These are phyloP conservation scores for Tetrastigma voinierianum DNA, from an alignment of 164 flowering plant species.

Conservation along the genomic window DNA sequence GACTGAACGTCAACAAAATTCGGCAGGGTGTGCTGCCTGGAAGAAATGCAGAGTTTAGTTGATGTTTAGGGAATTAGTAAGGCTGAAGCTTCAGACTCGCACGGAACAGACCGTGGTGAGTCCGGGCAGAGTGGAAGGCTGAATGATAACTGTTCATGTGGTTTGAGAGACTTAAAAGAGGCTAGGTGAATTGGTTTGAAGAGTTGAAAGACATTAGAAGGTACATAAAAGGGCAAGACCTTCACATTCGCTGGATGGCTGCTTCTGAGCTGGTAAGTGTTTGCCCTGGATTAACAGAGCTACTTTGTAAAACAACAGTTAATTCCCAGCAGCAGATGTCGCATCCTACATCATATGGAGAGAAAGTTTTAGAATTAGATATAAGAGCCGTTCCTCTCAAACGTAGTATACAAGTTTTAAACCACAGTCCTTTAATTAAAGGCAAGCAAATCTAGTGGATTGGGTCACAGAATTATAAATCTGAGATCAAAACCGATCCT, in stretches of 20 bases:
- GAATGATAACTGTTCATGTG: conserved; percentile 29
- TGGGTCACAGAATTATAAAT: too few relatives aligned
- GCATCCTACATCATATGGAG: too few relatives aligned
- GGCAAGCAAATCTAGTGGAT: too few relatives aligned
- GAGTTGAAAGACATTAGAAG: conserved; percentile 22
- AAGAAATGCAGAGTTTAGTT: conserved; percentile 15
- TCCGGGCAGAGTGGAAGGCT: conserved; percentile 15
- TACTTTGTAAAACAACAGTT: too few relatives aligned
- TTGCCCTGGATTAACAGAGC: not conserved
- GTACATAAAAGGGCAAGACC: conserved; percentile 2
- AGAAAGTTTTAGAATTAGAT: too few relatives aligned
- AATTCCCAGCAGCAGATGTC: too few relatives aligned
- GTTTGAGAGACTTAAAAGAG: too few relatives aligned
- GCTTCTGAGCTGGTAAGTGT: conserved; percentile 25
- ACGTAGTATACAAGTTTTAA: too few relatives aligned
- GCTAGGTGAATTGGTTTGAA: conserved; percentile 31
- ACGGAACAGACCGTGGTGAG: not conserved
- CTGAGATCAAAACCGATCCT: too few relatives aligned
- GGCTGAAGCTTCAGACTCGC: conserved; percentile 27
- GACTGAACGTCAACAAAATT: conserved; percentile 15
- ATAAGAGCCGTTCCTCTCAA: too few relatives aligned
- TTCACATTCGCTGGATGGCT: conserved; percentile 20
- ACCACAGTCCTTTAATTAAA: too few relatives aligned
- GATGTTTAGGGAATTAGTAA: conserved; percentile 17
- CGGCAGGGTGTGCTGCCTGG: conserved; percentile 26